Evolutionary conservation across 768 basidiomycete genomes (phyloP), one percentile per base, ranked within the genome.

Genomic region (Collybiopsis confluens): DNA sequence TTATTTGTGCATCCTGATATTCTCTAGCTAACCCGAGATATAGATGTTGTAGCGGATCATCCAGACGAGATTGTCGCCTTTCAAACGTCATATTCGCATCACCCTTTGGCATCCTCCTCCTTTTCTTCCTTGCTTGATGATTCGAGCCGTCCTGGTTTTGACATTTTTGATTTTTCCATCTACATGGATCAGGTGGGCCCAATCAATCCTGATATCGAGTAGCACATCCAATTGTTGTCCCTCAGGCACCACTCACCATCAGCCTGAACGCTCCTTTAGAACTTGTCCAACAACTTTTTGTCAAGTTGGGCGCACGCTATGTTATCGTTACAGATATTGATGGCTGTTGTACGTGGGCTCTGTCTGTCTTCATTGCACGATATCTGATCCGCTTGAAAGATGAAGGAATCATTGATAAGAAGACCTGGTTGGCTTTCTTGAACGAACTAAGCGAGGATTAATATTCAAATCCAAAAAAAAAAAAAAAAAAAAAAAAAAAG

Each of bases 371-470:
- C 28, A 15, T 43, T 45, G 51, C 23, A 45, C 49, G 10, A 54
- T 18, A 15, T 9, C 26, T 54, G 24, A 30, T 57, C 4, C 16
- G 8, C 28, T 11, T 15, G 54, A 9, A 62, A 92, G 91, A 94
- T 63, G 84, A 89, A 62, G 97, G 97, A 7, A 77, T 95, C 9
- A 89, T 99, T 52, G 88, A 93, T 67, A 98, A 98, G 77, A 95
- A 96, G 70, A 82, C 81, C 0, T 99, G 94, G 93, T 79, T 98
- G 24, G 86, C 81, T 6, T 96, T 96, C 70, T 72, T 98, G 35
- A 82, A 76, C 47, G 82, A 86, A 46, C 9, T 30, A 35, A 28
- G 45, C 28, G 28, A 33, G 11, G 16, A 46, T 30, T 46, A 30
- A 46, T n/a, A n/a, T n/a, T n/a, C n/a, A n/a, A n/a, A n/a, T n/a